Evolutionary conservation across 306 rosid species (phyloP), one percentile per base, ranked within the genome.

Genomic region (Bauhinia variegata): DNA sequence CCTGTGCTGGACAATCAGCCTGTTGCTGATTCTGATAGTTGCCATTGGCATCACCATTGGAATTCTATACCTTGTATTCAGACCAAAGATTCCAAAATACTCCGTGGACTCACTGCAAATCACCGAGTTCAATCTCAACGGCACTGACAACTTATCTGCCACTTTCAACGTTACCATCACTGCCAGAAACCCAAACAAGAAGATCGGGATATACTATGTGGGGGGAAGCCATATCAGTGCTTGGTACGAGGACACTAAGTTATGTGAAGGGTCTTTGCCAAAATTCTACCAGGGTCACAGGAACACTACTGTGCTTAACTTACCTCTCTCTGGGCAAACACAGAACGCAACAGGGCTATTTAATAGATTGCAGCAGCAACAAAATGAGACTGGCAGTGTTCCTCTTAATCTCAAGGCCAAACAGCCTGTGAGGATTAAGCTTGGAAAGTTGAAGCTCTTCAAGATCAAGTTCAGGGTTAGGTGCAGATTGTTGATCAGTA

Each of bases 281-380:
- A 83, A 65, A 38, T 92, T 92, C 79, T 92, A 92, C 58, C 96
- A 92, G 49, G 98, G 98, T 12, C 96, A 89, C 49, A 74, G 52
- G 14, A 92, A 89, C 79, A 92, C 82, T 1, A 92, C 96, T 2
- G 84, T 73, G 75, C 82, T 92, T 33, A 15, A 76, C 51, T 60
- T 89, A 15, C 42, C 77, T 4, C 36, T 92, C 41, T 11, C 74
- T 0, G 96, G 98, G 10, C 79, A 78, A 50, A 79, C 80, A 5
- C 80, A 74, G 6, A 78, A 92, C 69, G 92, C 89, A 8, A 65
- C 60, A 11, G 78, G 37, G 0, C 38, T 89, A 4, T 0, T 65
- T 0, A 55, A 0, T 32, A 11, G 47, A 0, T 1, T 89, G 11
- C 78, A 69, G 70, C 56, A 69, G 19, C 82, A 89, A 70, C 64